Evolutionary conservation across 176 grass and related monocot genomes (phyloP), one percentile per base, ranked within the genome.

Genomic region (Musa troglodytarum): DNA sequence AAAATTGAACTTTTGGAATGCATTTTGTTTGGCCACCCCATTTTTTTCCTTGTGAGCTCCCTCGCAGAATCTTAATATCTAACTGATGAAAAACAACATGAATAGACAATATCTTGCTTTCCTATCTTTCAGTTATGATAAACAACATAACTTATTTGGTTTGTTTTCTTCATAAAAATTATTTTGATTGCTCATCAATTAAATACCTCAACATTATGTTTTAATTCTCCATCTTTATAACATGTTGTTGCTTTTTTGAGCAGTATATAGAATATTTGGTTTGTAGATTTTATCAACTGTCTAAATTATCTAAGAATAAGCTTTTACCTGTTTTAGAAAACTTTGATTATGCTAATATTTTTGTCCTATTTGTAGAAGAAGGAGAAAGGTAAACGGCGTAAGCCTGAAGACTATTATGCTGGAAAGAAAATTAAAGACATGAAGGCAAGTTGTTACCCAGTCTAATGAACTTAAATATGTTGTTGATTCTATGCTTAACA

Each of bases 341-440:
- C 53, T 81, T 77, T 74, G 74, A 59, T 74, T 83, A 34, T 81
- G 65, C 16, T 53, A 69, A 26, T 81, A 50, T 66, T 9, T 73
- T 82, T 51, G 24, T 69, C 69, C 74, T 78, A 20, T 16, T 61
- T 75, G 17, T 61, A 98, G 90, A 87, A 85, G 79, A 98, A 91
- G 82, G 94, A 93, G 24, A 78, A 61, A 49, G 56, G 76, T 51
- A 93, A 84, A 87, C 86, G 82, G 72, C 85, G 87, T 74, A 98
- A 98, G 78, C 78, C 80, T 28, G 90, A 91, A 77, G 88, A 89
- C 55, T 88, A 85, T 78, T 93, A 86, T 82, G 50, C 81, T 61
- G 94, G 90, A 11, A 93, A 91, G 87, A 93, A 93, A 63, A 71
- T 79, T 65, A 85, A 77, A 78, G 90, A 93, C 66, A 87, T 69